Percentiles rank a stretch among this genome's conserved stretches.
These are phyloP conservation scores for Trichoderma asperellum DNA, from an alignment of 2,329 filamentous ascomycete genomes.

Conservation along the genomic window DNA sequence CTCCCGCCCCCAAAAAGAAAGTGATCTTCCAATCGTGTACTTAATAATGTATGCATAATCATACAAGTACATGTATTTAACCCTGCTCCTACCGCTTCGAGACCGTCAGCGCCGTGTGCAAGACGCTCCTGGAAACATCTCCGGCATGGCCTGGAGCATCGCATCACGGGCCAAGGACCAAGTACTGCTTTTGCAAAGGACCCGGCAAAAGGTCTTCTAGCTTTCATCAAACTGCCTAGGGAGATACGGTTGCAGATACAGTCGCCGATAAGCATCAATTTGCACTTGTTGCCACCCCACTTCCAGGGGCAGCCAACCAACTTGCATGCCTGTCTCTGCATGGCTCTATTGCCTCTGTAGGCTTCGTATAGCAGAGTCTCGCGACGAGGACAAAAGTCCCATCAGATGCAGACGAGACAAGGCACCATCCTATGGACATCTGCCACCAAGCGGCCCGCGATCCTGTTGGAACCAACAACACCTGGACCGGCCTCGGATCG, in stretches of 20 bases:
- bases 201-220: background rate
- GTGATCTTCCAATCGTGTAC: background rate
- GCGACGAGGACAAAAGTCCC: background rate
- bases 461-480: conserved; percentile 69
- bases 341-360: background rate
- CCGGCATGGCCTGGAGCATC: background rate
- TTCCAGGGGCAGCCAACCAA: background rate
- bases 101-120: background rate
- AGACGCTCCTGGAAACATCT: background rate
- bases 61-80: background rate
- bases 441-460: conserved; percentile 54
- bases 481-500: conserved; percentile 52
- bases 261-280: conserved; percentile 10
- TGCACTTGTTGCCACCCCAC: background rate
- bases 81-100: background rate
- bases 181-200: background rate
- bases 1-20: background rate
- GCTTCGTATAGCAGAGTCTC: background rate
- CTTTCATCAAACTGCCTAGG: no score
- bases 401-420: background rate
- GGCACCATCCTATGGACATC: conserved; percentile 46
- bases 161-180: background rate
- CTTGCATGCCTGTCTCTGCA: background rate
- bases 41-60: no score
- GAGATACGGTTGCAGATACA: background rate